Conservation (phyloP, 192 early-diverging fungal genomes). For the Blastocladiella britannica region DNA sequence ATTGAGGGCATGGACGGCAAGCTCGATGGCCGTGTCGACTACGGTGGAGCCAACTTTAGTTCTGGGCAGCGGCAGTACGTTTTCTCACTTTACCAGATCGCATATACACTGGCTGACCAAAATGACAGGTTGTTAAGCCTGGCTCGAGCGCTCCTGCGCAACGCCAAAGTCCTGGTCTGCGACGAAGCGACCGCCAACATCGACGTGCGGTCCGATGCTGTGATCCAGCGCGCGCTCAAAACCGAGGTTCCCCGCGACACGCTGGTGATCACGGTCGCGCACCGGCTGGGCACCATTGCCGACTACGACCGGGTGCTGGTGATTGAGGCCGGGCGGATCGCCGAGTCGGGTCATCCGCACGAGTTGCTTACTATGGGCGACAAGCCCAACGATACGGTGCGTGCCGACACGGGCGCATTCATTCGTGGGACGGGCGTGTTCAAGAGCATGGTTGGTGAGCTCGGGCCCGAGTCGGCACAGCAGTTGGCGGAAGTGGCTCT, state of each 20-base stretch:
- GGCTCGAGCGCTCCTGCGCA: constrained; percentile 47
- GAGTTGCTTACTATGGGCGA: not conserved
- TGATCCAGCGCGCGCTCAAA: constrained; percentile 49
- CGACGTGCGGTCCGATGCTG: constrained; percentile 22
- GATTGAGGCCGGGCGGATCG: constrained; percentile 16
- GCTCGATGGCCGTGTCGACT: too few relatives aligned
- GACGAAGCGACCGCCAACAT: constrained; percentile 15
- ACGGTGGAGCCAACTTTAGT: too few relatives aligned
- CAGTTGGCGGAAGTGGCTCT: constrained; percentile 9
- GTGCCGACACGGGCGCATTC: constrained; percentile 13
- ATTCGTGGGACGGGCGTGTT: too few relatives aligned
- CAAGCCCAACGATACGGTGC: constrained; percentile 10
- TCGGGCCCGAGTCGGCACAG: constrained; percentile 13
- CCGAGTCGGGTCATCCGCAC: constrained; percentile 1
- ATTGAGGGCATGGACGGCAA: too few relatives aligned
- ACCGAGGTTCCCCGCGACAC: constrained; percentile 27
- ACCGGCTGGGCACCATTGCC: constrained; percentile 49
- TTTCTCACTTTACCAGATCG: too few relatives aligned
- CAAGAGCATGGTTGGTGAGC: too few relatives aligned
- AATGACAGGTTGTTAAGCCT: constrained; percentile 67
- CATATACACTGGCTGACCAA: too few relatives aligned
- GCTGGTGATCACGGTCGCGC: constrained; percentile 49
- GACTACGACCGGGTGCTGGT: constrained; percentile 23
- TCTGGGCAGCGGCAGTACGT: too few relatives aligned
- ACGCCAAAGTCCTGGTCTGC: constrained; percentile 25